Conservation (phyloP, 2,329 filamentous ascomycete genomes). For the Tolypocladium album region DNA sequence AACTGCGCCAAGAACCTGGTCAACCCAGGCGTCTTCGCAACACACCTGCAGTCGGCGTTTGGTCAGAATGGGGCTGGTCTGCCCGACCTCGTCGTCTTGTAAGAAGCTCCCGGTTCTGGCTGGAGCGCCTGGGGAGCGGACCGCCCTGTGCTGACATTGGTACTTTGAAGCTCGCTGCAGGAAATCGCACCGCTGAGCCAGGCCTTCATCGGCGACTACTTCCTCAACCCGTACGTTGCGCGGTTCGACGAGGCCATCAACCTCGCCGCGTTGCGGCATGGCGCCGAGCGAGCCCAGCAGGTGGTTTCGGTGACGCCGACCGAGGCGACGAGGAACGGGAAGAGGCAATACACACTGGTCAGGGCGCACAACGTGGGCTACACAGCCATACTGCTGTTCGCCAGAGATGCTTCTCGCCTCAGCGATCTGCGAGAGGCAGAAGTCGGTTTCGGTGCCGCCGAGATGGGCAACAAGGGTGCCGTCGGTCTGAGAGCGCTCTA, state of each 20-base stretch:
- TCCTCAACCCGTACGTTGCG: slow-evolving; percentile 65
- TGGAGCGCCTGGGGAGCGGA: not conserved
- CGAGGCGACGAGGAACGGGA: slow-evolving; percentile 7
- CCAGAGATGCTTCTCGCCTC: slow-evolving; percentile 50
- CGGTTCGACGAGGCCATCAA: slow-evolving; percentile 62
- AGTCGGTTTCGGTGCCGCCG: slow-evolving; percentile 72
- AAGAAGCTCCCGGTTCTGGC: slow-evolving; percentile 17
- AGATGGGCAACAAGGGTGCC: slow-evolving; percentile 94
- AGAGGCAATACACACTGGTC: slow-evolving; percentile 56
- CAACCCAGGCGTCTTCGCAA: slow-evolving; percentile 58
- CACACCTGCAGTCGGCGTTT: slow-evolving; percentile 55
- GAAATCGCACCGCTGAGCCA: slow-evolving; percentile 80
- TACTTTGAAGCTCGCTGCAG: slow-evolving; percentile 57
- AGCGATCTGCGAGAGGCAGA: slow-evolving; percentile 63
- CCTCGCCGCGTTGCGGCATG: slow-evolving; percentile 44
- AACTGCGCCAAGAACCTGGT: slow-evolving; percentile 73
- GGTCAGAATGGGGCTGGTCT: slow-evolving; percentile 33
- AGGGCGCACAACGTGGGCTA: slow-evolving; percentile 70
- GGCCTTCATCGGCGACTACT: slow-evolving; percentile 76
- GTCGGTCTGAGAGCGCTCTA: slow-evolving; percentile 67
- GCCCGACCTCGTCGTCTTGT: slow-evolving; percentile 48
- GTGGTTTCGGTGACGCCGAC: slow-evolving; percentile 6
- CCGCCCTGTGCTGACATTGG: not conserved
- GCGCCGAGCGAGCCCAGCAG: slow-evolving; percentile 7
- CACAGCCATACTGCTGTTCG: slow-evolving; percentile 83